These are phyloP conservation scores for Straminergon stramineum DNA, from an alignment of 225 moss, liverwort and hornwort species.

Conservation along the genomic window DNA sequence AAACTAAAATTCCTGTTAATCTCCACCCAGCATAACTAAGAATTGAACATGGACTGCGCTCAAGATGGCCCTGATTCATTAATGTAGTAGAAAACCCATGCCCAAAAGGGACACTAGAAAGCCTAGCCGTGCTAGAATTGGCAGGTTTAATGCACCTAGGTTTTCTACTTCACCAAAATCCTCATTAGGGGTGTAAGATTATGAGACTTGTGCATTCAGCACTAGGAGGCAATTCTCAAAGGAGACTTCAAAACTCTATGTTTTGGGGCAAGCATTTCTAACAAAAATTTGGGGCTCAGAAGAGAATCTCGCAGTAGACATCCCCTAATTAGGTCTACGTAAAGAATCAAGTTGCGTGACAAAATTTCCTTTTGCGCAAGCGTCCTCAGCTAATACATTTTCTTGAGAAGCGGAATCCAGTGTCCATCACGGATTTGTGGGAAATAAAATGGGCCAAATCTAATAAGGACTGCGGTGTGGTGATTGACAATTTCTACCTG, in stretches of 20 bases:
- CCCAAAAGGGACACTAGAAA: background rate
- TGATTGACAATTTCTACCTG: slow-evolving; percentile 27
- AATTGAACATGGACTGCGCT: background rate
- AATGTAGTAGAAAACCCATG: background rate
- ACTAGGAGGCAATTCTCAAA: background rate
- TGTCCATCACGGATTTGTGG: background rate
- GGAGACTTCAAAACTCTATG: background rate
- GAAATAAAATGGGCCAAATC: background rate
- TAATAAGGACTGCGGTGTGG: background rate
- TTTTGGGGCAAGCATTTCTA: background rate
- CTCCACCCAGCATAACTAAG: background rate
- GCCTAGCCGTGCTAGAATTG: background rate
- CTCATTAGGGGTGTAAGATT: background rate
- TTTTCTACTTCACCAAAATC: background rate
- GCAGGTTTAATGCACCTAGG: background rate
- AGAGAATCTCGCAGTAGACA: background rate
- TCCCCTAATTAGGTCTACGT: background rate
- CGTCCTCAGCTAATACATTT: background rate
- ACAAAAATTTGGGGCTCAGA: background rate
- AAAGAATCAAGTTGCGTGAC: background rate
- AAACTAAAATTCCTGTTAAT: background rate
- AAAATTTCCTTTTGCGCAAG: background rate
- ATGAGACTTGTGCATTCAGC: background rate
- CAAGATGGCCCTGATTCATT: background rate
- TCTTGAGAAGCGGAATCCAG: background rate